Base-by-base conservation (phyloP, 345 rosid genomes). In the Balakata baccata region DNA sequence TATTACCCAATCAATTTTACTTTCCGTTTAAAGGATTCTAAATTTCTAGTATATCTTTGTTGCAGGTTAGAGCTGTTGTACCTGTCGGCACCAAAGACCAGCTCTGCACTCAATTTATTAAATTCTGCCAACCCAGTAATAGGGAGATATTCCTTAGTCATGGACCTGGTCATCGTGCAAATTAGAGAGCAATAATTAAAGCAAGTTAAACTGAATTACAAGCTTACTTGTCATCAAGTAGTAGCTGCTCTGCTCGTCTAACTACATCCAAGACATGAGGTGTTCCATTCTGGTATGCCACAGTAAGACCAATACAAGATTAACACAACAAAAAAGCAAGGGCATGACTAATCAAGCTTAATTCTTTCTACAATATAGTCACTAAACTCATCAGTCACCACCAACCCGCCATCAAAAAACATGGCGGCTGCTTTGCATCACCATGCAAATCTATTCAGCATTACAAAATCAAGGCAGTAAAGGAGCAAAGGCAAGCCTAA, bases 91-190 rank as follows among this genome's bases (percentile, higher is more conserved):
- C 94, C 94, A 68, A 92, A 78, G 58, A 89, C 88, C 78, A 92
- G 92, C 82, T 84, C 85, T 73, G 96, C 96, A 74, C 97, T 90
- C 85, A 90, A 64, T 86, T 87, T 86, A 79, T 90, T 92, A 78
- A 92, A 92, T 66, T 87, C 92, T 70, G 79, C 84, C 85, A 90
- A 80, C 64, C 97, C 96, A 72, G 81, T 83, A 81, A 92, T 90
- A 5, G 94, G 94, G 79, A 90, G 92, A 79, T 92, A 90, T 77
- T 92, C 97, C 84, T 92, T 92, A 10, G 82, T 74, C 22, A 88
- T 76, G 11, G 88, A 80, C 81, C 97, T 90, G 56, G 14, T 38
- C 12, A 22, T 59, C 47, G 61, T 18, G 10, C 34, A 61, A 8
- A 49, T 10, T 67, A 71, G 49, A 34, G 3, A 7, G 23, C 6